phyloP scores from a whole-genome alignment of 2,329 filamentous ascomycete genomes.

The Penicillium brevicompactum region DNA sequence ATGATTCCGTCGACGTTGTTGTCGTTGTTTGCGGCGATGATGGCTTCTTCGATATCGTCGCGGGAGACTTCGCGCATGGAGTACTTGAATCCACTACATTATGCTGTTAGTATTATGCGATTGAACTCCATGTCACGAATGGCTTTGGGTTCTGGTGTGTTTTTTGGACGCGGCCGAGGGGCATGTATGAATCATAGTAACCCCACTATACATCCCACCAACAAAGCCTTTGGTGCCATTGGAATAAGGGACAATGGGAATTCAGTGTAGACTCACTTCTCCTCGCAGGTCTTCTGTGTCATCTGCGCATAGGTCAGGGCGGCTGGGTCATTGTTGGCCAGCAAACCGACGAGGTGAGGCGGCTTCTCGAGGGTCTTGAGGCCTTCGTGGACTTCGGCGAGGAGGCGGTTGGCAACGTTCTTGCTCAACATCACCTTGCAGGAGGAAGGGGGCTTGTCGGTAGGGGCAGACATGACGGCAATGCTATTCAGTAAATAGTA shows the following conservation, averaged over 20 bases:
- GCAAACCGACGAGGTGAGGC: conserved; percentile 84
- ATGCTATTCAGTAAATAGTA: neutral
- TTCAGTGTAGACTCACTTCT: conserved; percentile 70
- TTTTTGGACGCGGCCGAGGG: conserved; percentile 24
- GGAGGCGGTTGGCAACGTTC: conserved; percentile 79
- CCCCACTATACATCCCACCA: conserved; percentile 15
- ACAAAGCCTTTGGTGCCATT: conserved; percentile 9
- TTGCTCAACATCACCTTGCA: conserved; percentile 94
- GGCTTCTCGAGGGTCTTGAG: conserved; percentile 70
- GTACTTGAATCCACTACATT: conserved; percentile 79
- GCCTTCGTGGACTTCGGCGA: conserved; percentile 75
- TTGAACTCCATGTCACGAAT: neutral
- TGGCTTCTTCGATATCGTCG: conserved; percentile 85
- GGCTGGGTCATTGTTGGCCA: conserved; percentile 88
- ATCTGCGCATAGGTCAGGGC: conserved; percentile 94
- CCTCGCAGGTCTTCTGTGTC: conserved; percentile 93
- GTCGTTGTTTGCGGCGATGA: conserved; percentile 83
- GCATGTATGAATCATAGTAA: conserved; percentile 26
- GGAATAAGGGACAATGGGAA: conserved; percentile 6
- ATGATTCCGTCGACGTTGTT: conserved; percentile 81
- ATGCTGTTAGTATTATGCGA: conserved; percentile 23
- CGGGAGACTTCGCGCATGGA: conserved; percentile 81
- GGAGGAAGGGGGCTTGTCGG: conserved; percentile 42
- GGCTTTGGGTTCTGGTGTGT: neutral
- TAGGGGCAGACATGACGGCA: conserved; percentile 34